Evolutionary conservation across 768 basidiomycete genomes (phyloP).

Genomic region (Mycena belliarum): DNA sequence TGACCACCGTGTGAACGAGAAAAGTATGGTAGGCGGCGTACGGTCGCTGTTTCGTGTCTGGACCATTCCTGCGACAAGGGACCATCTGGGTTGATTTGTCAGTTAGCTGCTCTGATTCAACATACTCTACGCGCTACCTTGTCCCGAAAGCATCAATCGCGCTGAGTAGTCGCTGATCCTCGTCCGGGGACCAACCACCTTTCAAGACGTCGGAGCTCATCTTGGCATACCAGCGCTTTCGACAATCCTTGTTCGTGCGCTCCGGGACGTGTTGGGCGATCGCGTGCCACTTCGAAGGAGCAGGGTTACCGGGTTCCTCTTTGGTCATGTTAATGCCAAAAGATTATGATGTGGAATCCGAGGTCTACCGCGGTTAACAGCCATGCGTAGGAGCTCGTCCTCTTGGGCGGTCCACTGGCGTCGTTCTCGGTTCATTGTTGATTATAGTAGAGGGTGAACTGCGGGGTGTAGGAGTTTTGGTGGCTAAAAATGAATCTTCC

Average conservation of each 20-base stretch:
- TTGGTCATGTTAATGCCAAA: slow-evolving; percentile 21
- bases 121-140: slow-evolving; percentile 35
- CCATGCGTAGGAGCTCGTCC: slow-evolving; percentile 48
- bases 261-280: slow-evolving; percentile 65
- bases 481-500: neutral
- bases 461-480: neutral
- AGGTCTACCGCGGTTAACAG: slow-evolving; percentile 47
- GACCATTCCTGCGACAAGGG: slow-evolving; percentile 57
- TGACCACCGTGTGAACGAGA: neutral
- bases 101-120: slow-evolving; percentile 6
- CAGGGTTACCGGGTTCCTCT: slow-evolving; percentile 60
- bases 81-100: slow-evolving; percentile 49
- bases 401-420: slow-evolving; percentile 13
- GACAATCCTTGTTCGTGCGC: slow-evolving; percentile 64
- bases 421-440: slow-evolving; percentile 12
- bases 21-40: slow-evolving; percentile 31
- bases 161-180: slow-evolving; percentile 57
- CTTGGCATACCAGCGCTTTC: slow-evolving; percentile 65
- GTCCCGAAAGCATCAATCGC: slow-evolving; percentile 60
- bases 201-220: slow-evolving; percentile 65
- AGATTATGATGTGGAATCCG: neutral
- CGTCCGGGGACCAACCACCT: slow-evolving; percentile 62
- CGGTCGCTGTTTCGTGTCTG: slow-evolving; percentile 61
- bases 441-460: no score
- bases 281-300: slow-evolving; percentile 63